phyloP scores from a whole-genome alignment of 306 rosid species.

The Quillaja saponaria region DNA sequence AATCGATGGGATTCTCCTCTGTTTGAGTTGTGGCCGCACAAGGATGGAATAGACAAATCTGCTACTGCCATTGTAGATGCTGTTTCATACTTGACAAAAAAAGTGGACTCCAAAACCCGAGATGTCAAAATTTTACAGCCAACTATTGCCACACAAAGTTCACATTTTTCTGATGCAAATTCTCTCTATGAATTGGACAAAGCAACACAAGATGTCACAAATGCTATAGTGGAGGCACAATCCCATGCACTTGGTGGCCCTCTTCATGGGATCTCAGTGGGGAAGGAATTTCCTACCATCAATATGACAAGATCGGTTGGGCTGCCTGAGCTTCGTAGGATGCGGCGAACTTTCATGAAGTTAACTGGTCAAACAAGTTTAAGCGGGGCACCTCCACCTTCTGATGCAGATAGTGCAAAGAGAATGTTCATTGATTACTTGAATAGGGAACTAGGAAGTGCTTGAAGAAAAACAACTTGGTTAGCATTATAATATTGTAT shows the following conservation, averaged over 20 bases:
- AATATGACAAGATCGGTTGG: conserved; percentile 66
- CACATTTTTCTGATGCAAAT: conserved; percentile 68
- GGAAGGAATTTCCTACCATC: conserved; percentile 66
- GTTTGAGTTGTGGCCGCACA: conserved; percentile 80
- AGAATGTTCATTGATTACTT: conserved; percentile 94
- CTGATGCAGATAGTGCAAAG: conserved; percentile 84
- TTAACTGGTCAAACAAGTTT: conserved; percentile 92
- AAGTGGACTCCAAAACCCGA: conserved; percentile 67
- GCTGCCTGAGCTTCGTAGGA: conserved; percentile 83
- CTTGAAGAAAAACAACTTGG: conserved; percentile 46
- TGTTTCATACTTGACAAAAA: conserved; percentile 63
- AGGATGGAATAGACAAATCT: conserved; percentile 61
- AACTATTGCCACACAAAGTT: conserved; percentile 83
- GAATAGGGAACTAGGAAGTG: conserved; percentile 81
- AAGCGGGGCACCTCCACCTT: conserved; percentile 87
- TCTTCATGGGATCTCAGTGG: conserved; percentile 62
- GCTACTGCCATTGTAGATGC: conserved; percentile 61
- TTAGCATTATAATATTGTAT: too few species aligned
- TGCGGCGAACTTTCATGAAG: conserved; percentile 77
- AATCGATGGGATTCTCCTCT: conserved; percentile 95
- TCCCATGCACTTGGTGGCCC: conserved; percentile 83
- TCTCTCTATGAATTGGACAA: conserved; percentile 82
- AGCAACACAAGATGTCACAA: conserved; percentile 82
- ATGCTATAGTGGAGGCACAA: conserved; percentile 82
- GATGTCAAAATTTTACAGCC: conserved; percentile 91